Base-by-base conservation (phyloP, 2,329 filamentous ascomycete species). In the Fusarium goolgardi region DNA sequence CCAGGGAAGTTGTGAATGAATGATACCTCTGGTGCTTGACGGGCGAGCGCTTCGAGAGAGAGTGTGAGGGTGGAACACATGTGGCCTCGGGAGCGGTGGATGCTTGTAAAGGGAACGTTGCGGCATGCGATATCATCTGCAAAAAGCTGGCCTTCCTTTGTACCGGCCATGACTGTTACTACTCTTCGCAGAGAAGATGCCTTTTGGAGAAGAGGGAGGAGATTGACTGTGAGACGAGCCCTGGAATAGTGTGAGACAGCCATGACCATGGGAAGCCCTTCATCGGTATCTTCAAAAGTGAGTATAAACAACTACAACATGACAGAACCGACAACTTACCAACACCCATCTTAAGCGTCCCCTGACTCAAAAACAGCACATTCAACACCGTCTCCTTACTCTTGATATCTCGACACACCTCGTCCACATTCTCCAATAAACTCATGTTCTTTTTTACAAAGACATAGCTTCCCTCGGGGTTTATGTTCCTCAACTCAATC, bases 241-340 rank as follows among this genome's bases (percentile, higher is more conserved):
- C 88, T 87, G 6, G 84, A 81, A 76, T 90, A 89, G 76, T 84
- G 86, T 21, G 80, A 79, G 18, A 90, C 79, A 10, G 83, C 80
- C 25, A 82, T 80, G 32, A 83, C 80, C 29, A 81, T 78, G 52
- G 86, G 81, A 3, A 91, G 78, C 4, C 85, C 86, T 75, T 91
- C 88, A 0, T 77, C 52, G 0, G 86, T 88, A 62, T 88, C 87
- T 85, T 53, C 6, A 37, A 47, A 18, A 34, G 20, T 57, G 5
- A 68, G 54, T 44, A 45, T 52, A 18, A 16, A 9, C 3, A 29
- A 21, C 15, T 21, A 15, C 9, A 13, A 12, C 49, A 37, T 2
- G 25, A 21, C 7, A 12, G 11, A n/a, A 5, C 3, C 4, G 1
- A 11, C 12, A 27, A 69, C 72, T 21, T 52, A 55, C 61, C 53